Evolutionary conservation across 2,329 filamentous ascomycete genomes (phyloP).

Genomic region (Scytalidium lignicola): DNA sequence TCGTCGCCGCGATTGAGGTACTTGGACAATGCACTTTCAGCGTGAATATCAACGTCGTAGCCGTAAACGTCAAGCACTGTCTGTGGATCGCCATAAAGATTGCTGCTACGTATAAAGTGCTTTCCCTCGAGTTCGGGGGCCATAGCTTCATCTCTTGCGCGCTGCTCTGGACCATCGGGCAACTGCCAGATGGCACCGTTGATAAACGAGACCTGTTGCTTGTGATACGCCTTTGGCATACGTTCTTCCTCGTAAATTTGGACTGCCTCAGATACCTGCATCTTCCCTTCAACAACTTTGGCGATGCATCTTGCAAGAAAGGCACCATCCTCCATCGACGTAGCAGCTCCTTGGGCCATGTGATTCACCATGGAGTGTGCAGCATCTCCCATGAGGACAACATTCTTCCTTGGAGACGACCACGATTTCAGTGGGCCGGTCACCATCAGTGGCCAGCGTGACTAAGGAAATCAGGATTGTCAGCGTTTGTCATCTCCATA

Average conservation of each 20-base stretch:
- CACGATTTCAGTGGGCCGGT: slow-evolving; percentile 36
- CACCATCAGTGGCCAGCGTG: slow-evolving; percentile 38
- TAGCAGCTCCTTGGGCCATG: slow-evolving; percentile 40
- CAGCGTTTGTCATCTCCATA: slow-evolving; percentile 1
- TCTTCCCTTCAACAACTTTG: slow-evolving; percentile 28
- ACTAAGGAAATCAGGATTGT: not conserved
- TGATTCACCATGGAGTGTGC: slow-evolving; percentile 38
- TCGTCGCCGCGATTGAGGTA: not conserved
- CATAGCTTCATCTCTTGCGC: slow-evolving; percentile 33
- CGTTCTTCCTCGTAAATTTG: slow-evolving; percentile 34
- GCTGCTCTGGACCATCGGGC: slow-evolving; percentile 28
- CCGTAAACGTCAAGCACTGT: slow-evolving; percentile 33
- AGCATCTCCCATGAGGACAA: slow-evolving; percentile 39
- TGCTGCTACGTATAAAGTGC: slow-evolving; percentile 30
- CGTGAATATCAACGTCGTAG: slow-evolving; percentile 32
- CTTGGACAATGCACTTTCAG: slow-evolving; percentile 3
- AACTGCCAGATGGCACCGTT: slow-evolving; percentile 33
- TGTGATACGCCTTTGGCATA: slow-evolving; percentile 36
- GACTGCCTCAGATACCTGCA: slow-evolving; percentile 31
- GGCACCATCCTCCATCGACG: slow-evolving; percentile 38
- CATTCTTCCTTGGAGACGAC: slow-evolving; percentile 35
- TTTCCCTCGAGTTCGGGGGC: slow-evolving; percentile 29
- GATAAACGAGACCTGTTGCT: slow-evolving; percentile 36
- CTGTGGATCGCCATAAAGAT: slow-evolving; percentile 34
- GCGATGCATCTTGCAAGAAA: slow-evolving; percentile 34